phyloP scores from a whole-genome alignment of 1,284 basidiomycete species.

The Jaminaea rosea region DNA sequence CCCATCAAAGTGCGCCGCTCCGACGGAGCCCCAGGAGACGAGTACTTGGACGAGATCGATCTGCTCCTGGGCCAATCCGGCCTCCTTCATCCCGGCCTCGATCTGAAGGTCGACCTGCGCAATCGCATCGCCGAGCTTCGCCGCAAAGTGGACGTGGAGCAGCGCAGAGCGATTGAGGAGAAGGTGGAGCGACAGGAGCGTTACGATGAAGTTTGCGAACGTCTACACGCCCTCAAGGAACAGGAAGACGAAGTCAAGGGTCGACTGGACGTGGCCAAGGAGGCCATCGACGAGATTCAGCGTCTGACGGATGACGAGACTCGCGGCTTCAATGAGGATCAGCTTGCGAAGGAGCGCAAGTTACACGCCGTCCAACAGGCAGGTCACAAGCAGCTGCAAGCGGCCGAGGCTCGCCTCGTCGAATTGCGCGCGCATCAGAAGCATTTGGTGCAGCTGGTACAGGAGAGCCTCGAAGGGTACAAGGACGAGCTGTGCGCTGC shows the following conservation, averaged over 20 bases:
- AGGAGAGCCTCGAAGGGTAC: neutral
- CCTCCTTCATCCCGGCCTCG: neutral
- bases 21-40: neutral
- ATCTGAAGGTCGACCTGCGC: slow-evolving; percentile 1
- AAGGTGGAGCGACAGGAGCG: neutral
- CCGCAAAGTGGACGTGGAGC: neutral
- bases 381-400: neutral
- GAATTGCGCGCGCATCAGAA: neutral
- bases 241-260: neutral
- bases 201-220: neutral
- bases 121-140: neutral
- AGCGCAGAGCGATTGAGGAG: neutral
- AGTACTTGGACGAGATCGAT: slow-evolving; percentile 1
- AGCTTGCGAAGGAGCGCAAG: neutral
- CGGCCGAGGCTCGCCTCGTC: slow-evolving; percentile 14
- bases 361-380: neutral
- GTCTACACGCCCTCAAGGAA: neutral
- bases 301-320: neutral
- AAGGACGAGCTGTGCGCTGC: slow-evolving; percentile 1
- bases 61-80: neutral
- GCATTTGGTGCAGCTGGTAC: neutral
- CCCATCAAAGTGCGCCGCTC: neutral
- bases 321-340: neutral
- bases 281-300: neutral
- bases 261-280: neutral